Base-by-base conservation (phyloP, 257 asterid species). In the Solanum appendiculatum region DNA sequence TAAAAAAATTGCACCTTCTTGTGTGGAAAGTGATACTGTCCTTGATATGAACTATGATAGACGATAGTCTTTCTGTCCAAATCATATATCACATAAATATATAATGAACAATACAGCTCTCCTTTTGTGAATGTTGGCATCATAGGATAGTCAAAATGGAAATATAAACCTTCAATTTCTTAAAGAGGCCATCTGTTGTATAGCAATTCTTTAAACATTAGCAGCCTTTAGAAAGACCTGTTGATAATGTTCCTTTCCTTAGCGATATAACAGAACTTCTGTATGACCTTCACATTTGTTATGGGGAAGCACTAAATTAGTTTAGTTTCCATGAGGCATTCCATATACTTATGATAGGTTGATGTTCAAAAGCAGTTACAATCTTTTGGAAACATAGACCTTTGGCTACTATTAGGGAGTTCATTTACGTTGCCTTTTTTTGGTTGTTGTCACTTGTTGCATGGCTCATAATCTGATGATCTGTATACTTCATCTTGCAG, bases 401-500 rank as follows among this genome's bases (percentile, higher is more conserved):
- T 8, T 27, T 80, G 36, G 63, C 40, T 80, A 27, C 27, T 29
- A 4, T 44, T 29, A 27, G 27, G 58, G 66, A 46, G 16, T 80
- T 80, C 16, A 46, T 46, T 27, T 80, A 16, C 10, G 3, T 44
- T 44, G 37, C 23, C 15, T 25, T 42, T 75, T 29, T 31, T 29
- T 29, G 9, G n/a, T n/a, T n/a, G n/a, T n/a, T n/a, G n/a, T n/a
- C n/a, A n/a, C n/a, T 68, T 31, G 37, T 44, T 44, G 63, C 40
- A 25, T 78, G 39, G 16, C 39, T 78, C 39, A 78, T 78, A 44
- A 78, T 78, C 83, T 40, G 60, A 42, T 77, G 58, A 12, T 77
- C 34, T 27, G 69, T 80, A 84, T 69, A 31, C 86, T 87, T 87
- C 80, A 70, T 78, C 63, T 80, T 86, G 54, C 92, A 94, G 98